phyloP scores from a whole-genome alignment of 73 alveolate genomes.

The Paramecium bursaria region DNA sequence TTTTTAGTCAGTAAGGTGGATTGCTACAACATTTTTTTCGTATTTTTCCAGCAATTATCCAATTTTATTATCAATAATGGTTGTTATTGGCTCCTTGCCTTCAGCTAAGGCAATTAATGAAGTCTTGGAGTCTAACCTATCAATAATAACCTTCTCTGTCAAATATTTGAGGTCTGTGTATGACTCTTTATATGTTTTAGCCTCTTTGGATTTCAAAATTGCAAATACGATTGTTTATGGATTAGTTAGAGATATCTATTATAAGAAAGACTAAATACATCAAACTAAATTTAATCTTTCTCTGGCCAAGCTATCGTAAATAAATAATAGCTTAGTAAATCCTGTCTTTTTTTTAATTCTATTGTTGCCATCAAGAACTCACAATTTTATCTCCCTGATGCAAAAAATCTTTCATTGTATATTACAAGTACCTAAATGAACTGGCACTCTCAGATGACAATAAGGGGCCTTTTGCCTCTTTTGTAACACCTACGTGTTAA shows the following conservation, averaged over 20 bases:
- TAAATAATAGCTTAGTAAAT: background rate
- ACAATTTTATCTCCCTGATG: slow-evolving; percentile 39
- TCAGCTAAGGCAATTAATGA: slow-evolving; percentile 23
- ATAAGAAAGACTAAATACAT: background rate
- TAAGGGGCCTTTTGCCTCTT: slow-evolving; percentile 30
- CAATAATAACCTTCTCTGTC: slow-evolving; percentile 28
- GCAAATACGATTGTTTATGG: slow-evolving; percentile 46
- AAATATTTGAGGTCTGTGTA: slow-evolving; percentile 20
- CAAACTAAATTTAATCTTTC: slow-evolving; percentile 7
- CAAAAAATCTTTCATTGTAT: background rate
- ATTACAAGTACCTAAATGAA: slow-evolving; percentile 1
- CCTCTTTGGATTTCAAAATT: slow-evolving; percentile 9
- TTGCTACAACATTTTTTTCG: slow-evolving; percentile 18
- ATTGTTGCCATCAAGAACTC: slow-evolving; percentile 5
- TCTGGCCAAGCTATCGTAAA: slow-evolving; percentile 53
- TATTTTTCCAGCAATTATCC: background rate
- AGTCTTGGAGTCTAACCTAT: slow-evolving; percentile 20
- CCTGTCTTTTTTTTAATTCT: slow-evolving; percentile 44
- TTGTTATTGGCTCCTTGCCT: slow-evolving; percentile 37
- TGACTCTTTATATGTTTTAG: slow-evolving; percentile 27
- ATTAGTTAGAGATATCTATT: background rate
- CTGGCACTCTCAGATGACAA: background rate
- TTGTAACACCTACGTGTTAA: slow-evolving; percentile 2
- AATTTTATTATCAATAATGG: slow-evolving; percentile 19
- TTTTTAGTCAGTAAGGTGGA: slow-evolving; percentile 46